Evolutionary conservation across 345 rosid genomes (phyloP).

Genomic region (Eucalyptus melliodora): DNA sequence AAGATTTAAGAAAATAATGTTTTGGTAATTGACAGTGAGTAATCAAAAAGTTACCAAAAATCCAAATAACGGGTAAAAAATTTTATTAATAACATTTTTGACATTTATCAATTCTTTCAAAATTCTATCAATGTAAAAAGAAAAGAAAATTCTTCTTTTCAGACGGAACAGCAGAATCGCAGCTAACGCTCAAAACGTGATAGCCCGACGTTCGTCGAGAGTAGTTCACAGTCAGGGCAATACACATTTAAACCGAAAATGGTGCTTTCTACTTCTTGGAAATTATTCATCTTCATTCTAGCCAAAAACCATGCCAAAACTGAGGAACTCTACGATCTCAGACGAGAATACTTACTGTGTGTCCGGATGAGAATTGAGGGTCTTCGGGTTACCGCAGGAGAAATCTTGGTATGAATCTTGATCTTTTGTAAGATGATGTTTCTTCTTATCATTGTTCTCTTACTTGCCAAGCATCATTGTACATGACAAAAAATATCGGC

Average conservation of each 20-base stretch:
- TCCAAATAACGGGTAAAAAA: background rate
- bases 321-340: background rate
- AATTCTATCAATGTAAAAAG: too few species aligned
- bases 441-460: background rate
- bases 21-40: background rate
- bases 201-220: background rate
- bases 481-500: background rate
- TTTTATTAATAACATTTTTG: too few species aligned
- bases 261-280: background rate
- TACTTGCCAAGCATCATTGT: background rate
- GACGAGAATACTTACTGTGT: background rate
- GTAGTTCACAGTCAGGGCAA: background rate
- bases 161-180: background rate
- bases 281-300: background rate
- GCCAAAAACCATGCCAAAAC: background rate
- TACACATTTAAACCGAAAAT: background rate
- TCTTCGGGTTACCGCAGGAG: background rate
- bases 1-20: background rate
- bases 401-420: background rate
- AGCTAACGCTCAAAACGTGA: background rate
- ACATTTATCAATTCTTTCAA: too few species aligned
- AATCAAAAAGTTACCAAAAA: background rate
- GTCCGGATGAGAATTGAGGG: background rate
- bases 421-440: background rate
- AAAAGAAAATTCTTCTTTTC: too few species aligned